phyloP scores from a whole-genome alignment of 495 filamentous ascomycete species.

The Trichoderma virens region DNA sequence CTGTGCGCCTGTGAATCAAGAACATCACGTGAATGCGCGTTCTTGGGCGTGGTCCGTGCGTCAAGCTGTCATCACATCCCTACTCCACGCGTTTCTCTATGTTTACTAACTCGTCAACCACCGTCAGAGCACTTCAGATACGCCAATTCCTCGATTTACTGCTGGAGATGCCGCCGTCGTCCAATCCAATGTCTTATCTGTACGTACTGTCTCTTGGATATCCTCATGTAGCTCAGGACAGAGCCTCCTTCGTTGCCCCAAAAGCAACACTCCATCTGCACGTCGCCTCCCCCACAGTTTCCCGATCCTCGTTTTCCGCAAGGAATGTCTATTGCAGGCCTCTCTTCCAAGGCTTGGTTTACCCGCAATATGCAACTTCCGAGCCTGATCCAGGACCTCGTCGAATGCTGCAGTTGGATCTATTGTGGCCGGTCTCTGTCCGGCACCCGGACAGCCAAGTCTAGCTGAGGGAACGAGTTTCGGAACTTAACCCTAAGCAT shows the following conservation, averaged over 20 bases:
- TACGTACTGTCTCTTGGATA: neutral
- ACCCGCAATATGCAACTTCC: constrained; percentile 31
- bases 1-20: neutral
- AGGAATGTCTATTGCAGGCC: constrained; percentile 48
- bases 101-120: neutral
- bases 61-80: neutral
- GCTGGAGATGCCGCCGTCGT: neutral
- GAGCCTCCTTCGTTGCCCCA: constrained; percentile 7
- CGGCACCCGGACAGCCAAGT: constrained; percentile 21
- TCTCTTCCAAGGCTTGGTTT: constrained; percentile 22
- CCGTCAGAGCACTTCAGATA: neutral
- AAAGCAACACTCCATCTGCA: constrained; percentile 34
- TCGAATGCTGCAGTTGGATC: constrained; percentile 29
- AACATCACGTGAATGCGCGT: constrained; percentile 10
- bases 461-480: constrained; percentile 45
- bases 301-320: constrained; percentile 56
- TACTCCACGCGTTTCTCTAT: constrained; percentile 6
- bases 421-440: constrained; percentile 16
- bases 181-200: neutral
- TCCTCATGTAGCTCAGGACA: constrained; percentile 1
- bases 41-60: neutral
- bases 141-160: neutral
- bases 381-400: constrained; percentile 31
- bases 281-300: constrained; percentile 59
- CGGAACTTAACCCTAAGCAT: constrained; percentile 77